Conservation (phyloP, 768 basidiomycete genomes). For the Leccinum truebloodii region DNA sequence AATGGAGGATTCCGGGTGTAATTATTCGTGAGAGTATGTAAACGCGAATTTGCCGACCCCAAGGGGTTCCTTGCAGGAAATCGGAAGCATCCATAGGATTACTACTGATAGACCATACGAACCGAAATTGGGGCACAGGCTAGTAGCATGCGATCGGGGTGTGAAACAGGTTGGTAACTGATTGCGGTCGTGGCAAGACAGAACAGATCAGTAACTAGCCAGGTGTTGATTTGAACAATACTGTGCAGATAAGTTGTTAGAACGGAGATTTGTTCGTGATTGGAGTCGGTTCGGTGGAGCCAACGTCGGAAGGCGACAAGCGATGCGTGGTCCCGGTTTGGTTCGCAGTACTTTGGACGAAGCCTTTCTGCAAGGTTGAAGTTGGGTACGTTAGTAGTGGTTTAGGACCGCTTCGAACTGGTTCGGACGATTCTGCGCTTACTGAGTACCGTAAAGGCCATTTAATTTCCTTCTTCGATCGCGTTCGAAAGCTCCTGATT, state of each 20-base stretch:
- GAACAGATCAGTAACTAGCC: neutral
- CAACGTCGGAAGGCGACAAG: neutral
- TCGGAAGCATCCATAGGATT: neutral
- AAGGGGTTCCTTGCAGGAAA: neutral
- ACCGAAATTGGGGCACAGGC: neutral
- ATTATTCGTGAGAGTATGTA: neutral
- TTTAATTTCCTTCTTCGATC: neutral
- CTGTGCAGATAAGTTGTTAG: neutral
- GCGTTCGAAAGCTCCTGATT: neutral
- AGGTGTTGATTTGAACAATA: neutral
- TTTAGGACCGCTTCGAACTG: neutral
- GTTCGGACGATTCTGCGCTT: neutral
- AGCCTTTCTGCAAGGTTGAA: neutral
- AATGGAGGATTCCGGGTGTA: neutral
- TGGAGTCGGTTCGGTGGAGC: neutral
- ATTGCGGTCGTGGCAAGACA: neutral
- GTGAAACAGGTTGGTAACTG: neutral
- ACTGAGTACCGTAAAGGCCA: neutral
- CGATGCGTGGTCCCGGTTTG: too few relatives aligned
- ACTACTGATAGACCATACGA: neutral
- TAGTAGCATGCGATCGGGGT: neutral
- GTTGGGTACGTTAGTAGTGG: neutral
- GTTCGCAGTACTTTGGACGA: too few relatives aligned
- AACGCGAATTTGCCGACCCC: neutral
- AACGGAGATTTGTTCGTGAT: too few relatives aligned